Evolutionary conservation across 2,329 filamentous ascomycete species (phyloP).

Genomic region (Triangularia verruculosa): DNA sequence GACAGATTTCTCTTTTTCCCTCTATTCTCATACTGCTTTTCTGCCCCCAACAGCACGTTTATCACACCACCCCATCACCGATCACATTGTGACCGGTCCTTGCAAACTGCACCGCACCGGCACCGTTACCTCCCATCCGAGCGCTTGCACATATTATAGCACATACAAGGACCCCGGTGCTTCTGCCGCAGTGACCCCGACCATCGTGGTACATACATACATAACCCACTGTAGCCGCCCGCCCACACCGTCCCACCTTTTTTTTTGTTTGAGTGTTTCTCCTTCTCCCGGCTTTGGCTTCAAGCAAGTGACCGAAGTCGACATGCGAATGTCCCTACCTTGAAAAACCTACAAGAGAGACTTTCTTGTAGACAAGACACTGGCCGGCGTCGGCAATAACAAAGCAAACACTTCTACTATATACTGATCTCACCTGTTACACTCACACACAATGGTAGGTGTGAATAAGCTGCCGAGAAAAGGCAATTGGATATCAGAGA

Average conservation of each 20-base stretch:
- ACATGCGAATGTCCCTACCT: slow-evolving; percentile 31
- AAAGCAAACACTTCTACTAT: slow-evolving; percentile 12
- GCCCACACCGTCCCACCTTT: slow-evolving; percentile 32
- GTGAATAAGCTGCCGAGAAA: neutral
- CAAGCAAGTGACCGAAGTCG: slow-evolving; percentile 34
- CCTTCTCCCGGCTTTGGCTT: slow-evolving; percentile 42
- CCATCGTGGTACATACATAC: slow-evolving; percentile 36
- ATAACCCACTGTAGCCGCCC: slow-evolving; percentile 50
- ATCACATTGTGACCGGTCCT: slow-evolving; percentile 22
- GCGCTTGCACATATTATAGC: slow-evolving; percentile 24
- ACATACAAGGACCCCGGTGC: slow-evolving; percentile 12
- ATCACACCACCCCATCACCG: slow-evolving; percentile 22
- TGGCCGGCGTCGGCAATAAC: slow-evolving; percentile 40
- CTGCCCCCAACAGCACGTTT: slow-evolving; percentile 11
- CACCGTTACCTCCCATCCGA: slow-evolving; percentile 19
- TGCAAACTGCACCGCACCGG: neutral
- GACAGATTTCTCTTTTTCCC: neutral
- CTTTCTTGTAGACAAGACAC: slow-evolving; percentile 16
- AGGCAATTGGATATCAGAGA: slow-evolving; percentile 10
- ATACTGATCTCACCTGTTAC: neutral
- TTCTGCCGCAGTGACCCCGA: slow-evolving; percentile 23
- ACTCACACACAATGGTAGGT: slow-evolving; percentile 18
- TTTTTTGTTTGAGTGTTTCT: too few relatives aligned
- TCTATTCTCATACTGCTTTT: neutral
- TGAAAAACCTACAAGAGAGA: neutral